Conservation (phyloP, 2,329 filamentous ascomycete species). For the Plenodomus tracheiphilus region DNA sequence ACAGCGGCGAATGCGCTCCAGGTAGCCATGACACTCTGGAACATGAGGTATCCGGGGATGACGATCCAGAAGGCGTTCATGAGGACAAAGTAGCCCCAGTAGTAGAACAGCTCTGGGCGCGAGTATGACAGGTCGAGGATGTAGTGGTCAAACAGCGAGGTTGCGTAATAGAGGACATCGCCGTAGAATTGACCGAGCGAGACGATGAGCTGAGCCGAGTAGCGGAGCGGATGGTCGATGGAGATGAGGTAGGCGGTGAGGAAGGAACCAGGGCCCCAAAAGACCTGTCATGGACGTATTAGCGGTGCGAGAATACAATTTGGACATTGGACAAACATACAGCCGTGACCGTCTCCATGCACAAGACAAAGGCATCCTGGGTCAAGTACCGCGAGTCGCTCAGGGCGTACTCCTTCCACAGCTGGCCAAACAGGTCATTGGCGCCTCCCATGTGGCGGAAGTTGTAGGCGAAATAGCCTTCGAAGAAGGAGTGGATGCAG, state of each 20-base stretch:
- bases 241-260: constrained; percentile 59
- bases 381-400: constrained; percentile 88
- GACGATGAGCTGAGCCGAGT: constrained; percentile 63
- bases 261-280: constrained; percentile 66
- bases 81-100: constrained; percentile 67
- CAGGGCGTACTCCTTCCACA: constrained; percentile 91
- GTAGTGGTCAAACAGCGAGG: constrained; percentile 64
- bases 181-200: constrained; percentile 68
- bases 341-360: constrained; percentile 80
- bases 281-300: constrained; percentile 47
- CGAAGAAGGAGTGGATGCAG: constrained; percentile 78
- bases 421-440: constrained; percentile 76
- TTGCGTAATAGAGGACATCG: constrained; percentile 66
- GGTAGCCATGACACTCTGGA: constrained; percentile 37
- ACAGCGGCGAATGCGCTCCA: constrained; percentile 41
- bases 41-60: constrained; percentile 52
- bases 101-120: constrained; percentile 65
- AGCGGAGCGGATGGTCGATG: constrained; percentile 58
- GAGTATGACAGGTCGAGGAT: constrained; percentile 59
- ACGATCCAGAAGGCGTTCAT: constrained; percentile 71
- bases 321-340: constrained; percentile 53
- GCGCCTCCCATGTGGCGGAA: constrained; percentile 66
- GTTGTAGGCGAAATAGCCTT: constrained; percentile 79
- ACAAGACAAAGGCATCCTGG: constrained; percentile 77
- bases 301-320: background rate